Evolutionary conservation across 2,329 filamentous ascomycete species (phyloP).

Genomic region (Boeremia lycopersici): DNA sequence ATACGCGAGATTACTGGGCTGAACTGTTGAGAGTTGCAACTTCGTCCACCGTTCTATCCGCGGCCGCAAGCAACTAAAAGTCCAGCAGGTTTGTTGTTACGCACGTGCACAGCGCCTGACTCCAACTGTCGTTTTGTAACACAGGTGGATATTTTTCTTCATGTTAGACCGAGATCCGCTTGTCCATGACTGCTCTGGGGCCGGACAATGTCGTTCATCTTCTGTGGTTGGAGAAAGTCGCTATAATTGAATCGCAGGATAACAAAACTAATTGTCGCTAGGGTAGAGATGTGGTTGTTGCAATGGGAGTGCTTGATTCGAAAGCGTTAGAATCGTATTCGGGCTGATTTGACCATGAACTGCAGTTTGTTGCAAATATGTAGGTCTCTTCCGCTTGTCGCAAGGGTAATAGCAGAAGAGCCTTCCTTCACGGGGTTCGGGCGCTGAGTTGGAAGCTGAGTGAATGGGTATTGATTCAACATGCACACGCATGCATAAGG

Average conservation of each 20-base stretch:
- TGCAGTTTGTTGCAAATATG: background rate
- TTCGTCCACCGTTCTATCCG: conserved; percentile 6
- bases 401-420: conserved; percentile 19
- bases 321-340: background rate
- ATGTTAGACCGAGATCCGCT: background rate
- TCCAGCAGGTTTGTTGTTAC: background rate
- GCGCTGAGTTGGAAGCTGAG: conserved; percentile 3
- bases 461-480: conserved; percentile 29
- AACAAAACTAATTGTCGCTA: background rate
- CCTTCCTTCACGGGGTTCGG: conserved; percentile 14
- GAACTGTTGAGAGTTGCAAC: background rate
- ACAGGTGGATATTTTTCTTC: background rate
- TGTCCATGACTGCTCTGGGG: no score
- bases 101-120: background rate
- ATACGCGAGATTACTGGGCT: conserved; percentile 4
- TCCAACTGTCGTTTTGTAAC: background rate
- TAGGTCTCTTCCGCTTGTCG: conserved; percentile 23
- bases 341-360: background rate
- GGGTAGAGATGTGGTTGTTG: background rate
- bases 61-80: background rate
- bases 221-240: background rate
- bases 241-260: no score
- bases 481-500: conserved; percentile 12
- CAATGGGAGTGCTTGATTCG: background rate
- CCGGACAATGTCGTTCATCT: background rate